Base-by-base conservation (phyloP, 108 stramenopile genomes). In the Stephanodiscus triporus region DNA sequence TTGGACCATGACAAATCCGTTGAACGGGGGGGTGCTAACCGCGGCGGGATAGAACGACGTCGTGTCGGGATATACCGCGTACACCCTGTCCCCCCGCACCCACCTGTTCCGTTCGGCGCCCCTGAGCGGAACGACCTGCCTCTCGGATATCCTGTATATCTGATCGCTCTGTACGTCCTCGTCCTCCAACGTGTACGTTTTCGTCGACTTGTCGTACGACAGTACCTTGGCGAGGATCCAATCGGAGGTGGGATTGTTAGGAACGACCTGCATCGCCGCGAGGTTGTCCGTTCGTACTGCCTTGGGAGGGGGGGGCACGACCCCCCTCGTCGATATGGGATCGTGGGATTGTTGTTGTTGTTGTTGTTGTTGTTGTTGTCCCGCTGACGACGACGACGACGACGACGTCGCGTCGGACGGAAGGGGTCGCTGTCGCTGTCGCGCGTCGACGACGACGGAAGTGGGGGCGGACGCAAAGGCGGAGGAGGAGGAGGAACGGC, bases 191-290 rank as follows among this genome's bases (percentile, higher is more conserved):
- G 69, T 80, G 73, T 89, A 95, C 73, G 87, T 84, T 65, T 78
- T 86, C 22, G 89, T 88, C 14, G 70, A 27, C 43, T 87, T 77
- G 80, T 95, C 91, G 51, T 82, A 72, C 4, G 84, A 70, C 40
- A 91, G 74, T 14, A 95, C 89, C 71, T 91, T 92, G 45, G 91
- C 91, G n/a, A 95, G 75, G 72, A 95, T 92, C 93, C 93, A 95
- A 53, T 95, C 93, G 0, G 84, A 66, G 6, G 78, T 66, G 2
- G 43, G 43, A 10, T 86, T 82, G 20, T 86, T 82, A 17, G 88
- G 80, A 17, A 63, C 65, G 1, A 82, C 81, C 70, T 95, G 91
- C 20, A 92, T 86, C 14, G 93, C 93, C 9, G 93, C 93, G 51
- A 95, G 63, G 45, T 95, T 86, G 75, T 89, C 83, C 23, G 82